Evolutionary conservation across 2,329 filamentous ascomycete species (phyloP).

Genomic region (Penicillium carneum): DNA sequence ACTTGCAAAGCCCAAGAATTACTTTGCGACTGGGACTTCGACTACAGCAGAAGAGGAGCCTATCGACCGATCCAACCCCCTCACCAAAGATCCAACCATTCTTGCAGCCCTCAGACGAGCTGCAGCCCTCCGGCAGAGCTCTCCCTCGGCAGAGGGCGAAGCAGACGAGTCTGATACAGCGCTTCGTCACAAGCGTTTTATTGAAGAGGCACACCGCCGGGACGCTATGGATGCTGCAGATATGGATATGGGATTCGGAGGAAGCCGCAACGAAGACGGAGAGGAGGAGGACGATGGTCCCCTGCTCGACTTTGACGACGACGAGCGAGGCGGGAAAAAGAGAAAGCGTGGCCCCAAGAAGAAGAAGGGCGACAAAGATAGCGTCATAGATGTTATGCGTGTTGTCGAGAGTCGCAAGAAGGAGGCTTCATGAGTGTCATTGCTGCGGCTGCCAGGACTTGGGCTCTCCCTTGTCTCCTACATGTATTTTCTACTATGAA

Average conservation of each 20-base stretch:
- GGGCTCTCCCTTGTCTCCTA: background rate
- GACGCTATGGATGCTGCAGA: slow-evolving; percentile 84
- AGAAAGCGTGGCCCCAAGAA: slow-evolving; percentile 64
- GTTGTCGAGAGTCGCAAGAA: slow-evolving; percentile 72
- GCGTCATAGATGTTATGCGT: slow-evolving; percentile 77
- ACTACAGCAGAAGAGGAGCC: slow-evolving; percentile 59
- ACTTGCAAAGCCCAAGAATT: slow-evolving; percentile 55
- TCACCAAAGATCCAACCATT: slow-evolving; percentile 76
- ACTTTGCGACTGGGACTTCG: slow-evolving; percentile 45
- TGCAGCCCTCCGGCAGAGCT: slow-evolving; percentile 64
- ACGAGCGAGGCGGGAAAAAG: slow-evolving; percentile 46
- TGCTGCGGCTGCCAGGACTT: background rate
- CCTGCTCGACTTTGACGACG: slow-evolving; percentile 61
- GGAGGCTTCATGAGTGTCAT: slow-evolving; percentile 26
- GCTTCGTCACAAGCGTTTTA: slow-evolving; percentile 75
- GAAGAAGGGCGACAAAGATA: slow-evolving; percentile 66
- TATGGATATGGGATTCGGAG: slow-evolving; percentile 93
- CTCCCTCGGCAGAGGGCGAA: slow-evolving; percentile 49
- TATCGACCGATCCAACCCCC: slow-evolving; percentile 47
- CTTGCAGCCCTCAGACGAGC: slow-evolving; percentile 87
- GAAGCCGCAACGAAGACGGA: slow-evolving; percentile 83
- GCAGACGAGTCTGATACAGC: slow-evolving; percentile 67
- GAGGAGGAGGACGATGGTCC: slow-evolving; percentile 74
- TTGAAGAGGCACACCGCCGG: slow-evolving; percentile 65
- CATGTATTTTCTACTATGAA: background rate